Percentiles rank a stretch among this genome's conserved stretches.
These are phyloP conservation scores for Puccinia horiana DNA, from an alignment of 1,284 basidiomycete genomes.

Conservation along the genomic window DNA sequence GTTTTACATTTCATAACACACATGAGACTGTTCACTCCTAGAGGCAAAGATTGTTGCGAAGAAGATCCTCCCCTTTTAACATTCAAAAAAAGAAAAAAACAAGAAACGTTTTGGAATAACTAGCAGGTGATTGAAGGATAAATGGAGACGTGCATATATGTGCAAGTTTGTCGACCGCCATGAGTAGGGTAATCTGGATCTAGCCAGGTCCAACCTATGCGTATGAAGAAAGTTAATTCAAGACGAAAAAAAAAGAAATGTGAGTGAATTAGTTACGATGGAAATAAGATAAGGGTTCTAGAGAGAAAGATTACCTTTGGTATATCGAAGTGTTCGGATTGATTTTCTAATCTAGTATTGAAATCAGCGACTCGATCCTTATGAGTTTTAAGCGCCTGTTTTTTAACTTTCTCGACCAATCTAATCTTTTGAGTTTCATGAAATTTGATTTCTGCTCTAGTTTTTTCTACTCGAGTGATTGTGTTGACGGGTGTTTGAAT, in stretches of 20 bases:
- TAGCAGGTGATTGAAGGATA: too few relatives aligned
- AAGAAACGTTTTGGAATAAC: too few relatives aligned
- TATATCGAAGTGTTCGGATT: conserved; percentile 91
- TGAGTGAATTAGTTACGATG: neutral
- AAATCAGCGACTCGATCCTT: conserved; percentile 93
- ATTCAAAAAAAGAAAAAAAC: too few relatives aligned
- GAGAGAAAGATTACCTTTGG: conserved; percentile 73
- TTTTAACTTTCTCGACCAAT: conserved; percentile 78
- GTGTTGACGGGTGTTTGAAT: neutral
- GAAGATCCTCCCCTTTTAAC: too few relatives aligned
- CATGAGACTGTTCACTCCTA: too few relatives aligned
- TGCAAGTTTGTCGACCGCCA: too few relatives aligned
- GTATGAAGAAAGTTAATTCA: neutral
- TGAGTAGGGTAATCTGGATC: neutral
- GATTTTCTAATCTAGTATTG: conserved; percentile 80
- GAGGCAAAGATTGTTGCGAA: too few relatives aligned
- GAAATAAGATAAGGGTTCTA: conserved; percentile 47
- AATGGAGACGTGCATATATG: too few relatives aligned
- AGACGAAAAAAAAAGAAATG: neutral
- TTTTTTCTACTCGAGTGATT: conserved; percentile 48
- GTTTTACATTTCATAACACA: too few relatives aligned
- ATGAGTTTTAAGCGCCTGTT: conserved; percentile 81
- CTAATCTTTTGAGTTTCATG: conserved; percentile 58
- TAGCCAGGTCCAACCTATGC: conserved; percentile 1
- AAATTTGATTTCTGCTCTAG: conserved; percentile 50